Percentiles rank a stretch among this genome's conserved stretches.
Conservation (phyloP, 192 early-diverging fungal genomes). For the Gamsiella multidivaricata region DNA sequence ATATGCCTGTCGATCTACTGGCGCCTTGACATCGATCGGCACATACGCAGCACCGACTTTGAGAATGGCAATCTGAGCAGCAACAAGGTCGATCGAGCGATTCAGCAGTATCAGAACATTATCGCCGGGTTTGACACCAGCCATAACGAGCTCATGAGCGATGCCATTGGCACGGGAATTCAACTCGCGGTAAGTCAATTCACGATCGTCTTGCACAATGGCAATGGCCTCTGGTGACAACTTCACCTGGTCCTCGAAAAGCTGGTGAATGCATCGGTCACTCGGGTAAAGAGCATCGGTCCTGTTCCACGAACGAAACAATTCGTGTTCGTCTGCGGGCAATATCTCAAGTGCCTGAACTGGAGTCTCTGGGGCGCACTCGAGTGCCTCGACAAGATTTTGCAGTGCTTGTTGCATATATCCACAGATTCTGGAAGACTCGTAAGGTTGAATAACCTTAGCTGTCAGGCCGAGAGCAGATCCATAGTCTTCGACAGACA, state of each 20-base stretch:
- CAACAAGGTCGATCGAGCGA: neutral
- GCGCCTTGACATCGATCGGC: too few species aligned
- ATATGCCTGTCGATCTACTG: too few species aligned
- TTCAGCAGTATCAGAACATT: neutral
- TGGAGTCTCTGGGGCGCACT: neutral
- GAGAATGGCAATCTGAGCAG: neutral
- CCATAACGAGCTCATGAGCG: neutral
- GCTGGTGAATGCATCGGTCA: too few species aligned
- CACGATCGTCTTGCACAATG: neutral
- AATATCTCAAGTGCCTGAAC: neutral
- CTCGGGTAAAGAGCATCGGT: conserved; percentile 5
- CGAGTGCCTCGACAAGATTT: neutral
- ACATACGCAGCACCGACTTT: conserved; percentile 10
- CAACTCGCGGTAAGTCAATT: conserved; percentile 3
- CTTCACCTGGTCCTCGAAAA: conserved; percentile 10
- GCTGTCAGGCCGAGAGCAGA: conserved; percentile 5
- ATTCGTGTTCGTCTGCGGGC: conserved; percentile 4
- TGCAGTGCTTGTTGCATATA: conserved; percentile 12
- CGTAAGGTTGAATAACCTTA: neutral
- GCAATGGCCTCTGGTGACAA: conserved; percentile 2
- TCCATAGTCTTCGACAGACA: conserved; percentile 12
- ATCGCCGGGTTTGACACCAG: neutral
- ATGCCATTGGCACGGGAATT: conserved; percentile 7
- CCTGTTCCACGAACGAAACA: conserved; percentile 6
- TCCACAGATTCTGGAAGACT: neutral